Conservation (phyloP, 2,329 filamentous ascomycete genomes). For the Diaporthe capsici region DNA sequence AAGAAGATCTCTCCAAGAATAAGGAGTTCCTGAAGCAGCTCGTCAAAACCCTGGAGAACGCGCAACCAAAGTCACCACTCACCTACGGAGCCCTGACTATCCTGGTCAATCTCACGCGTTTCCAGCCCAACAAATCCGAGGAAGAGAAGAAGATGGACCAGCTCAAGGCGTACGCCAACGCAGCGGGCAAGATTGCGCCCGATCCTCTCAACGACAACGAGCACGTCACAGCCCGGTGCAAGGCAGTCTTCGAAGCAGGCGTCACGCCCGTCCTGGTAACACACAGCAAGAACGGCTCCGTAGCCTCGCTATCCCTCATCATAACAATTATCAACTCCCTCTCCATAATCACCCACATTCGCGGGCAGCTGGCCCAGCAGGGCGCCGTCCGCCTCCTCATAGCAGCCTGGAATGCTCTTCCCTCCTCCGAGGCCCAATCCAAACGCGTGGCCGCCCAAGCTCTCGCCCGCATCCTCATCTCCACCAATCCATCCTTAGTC, state of each 20-base stretch:
- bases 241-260: slow-evolving; percentile 82
- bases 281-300: slow-evolving; percentile 80
- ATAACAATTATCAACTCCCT: slow-evolving; percentile 84
- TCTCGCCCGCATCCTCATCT: slow-evolving; percentile 87
- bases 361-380: slow-evolving; percentile 89
- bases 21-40: slow-evolving; percentile 77
- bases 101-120: slow-evolving; percentile 86
- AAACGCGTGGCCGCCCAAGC: slow-evolving; percentile 81
- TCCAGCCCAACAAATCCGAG: slow-evolving; percentile 82
- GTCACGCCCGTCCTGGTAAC: slow-evolving; percentile 83
- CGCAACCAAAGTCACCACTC: slow-evolving; percentile 75
- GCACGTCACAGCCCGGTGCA: slow-evolving; percentile 82
- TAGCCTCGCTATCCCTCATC: slow-evolving; percentile 78
- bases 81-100: slow-evolving; percentile 91
- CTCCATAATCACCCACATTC: slow-evolving; percentile 79
- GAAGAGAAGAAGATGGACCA: slow-evolving; percentile 94
- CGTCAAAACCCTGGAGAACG: slow-evolving; percentile 72
- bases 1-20: slow-evolving; percentile 83
- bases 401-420: slow-evolving; percentile 74
- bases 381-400: slow-evolving; percentile 91
- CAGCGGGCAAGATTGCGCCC: slow-evolving; percentile 74
- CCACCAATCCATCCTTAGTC: slow-evolving; percentile 85
- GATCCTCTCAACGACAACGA: slow-evolving; percentile 83
- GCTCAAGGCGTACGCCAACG: slow-evolving; percentile 94
- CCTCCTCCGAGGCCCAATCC: slow-evolving; percentile 61